Conservation (phyloP, 768 basidiomycete species). For the Agaricus subrufescens region DNA sequence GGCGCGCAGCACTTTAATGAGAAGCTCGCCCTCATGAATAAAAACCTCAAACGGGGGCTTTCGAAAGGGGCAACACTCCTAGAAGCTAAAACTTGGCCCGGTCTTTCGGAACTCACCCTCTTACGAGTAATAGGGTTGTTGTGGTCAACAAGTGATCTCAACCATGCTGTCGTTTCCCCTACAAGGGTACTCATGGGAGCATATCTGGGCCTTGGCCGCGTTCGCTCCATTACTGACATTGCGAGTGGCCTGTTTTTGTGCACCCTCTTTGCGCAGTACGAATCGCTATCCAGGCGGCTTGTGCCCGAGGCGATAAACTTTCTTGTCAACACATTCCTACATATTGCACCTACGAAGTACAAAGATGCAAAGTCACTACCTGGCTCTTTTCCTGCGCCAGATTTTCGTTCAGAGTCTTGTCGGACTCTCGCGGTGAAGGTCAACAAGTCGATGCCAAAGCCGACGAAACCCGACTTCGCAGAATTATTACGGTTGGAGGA, state of each 20-base stretch:
- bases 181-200: conserved; percentile 86
- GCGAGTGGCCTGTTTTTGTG: conserved; percentile 87
- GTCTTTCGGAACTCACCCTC: conserved; percentile 73
- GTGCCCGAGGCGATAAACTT: conserved; percentile 91
- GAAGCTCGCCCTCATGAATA: conserved; percentile 89
- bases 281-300: conserved; percentile 76
- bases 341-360: conserved; percentile 66
- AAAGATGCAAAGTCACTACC: conserved; percentile 45
- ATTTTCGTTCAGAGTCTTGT: conserved; percentile 53
- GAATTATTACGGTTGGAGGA: conserved; percentile 31
- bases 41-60: conserved; percentile 84
- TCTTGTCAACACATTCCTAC: conserved; percentile 60
- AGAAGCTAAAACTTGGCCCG: conserved; percentile 84
- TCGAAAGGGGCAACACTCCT: conserved; percentile 56
- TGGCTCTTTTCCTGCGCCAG: conserved; percentile 67
- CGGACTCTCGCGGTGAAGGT: conserved; percentile 35
- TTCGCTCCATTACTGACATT: conserved; percentile 71
- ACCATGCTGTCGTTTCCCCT: conserved; percentile 84
- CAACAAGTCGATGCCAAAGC: conserved; percentile 32
- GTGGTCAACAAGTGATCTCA: conserved; percentile 95
- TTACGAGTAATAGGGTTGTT: conserved; percentile 74
- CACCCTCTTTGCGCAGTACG: conserved; percentile 81
- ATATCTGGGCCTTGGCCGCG: conserved; percentile 81
- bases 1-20: conserved; percentile 74
- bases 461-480: conserved; percentile 43